Percentiles rank a stretch among this genome's conserved stretches.
Evolutionary conservation across 2,329 filamentous ascomycete genomes (phyloP).

Genomic region (Aspergillus phoenicis): DNA sequence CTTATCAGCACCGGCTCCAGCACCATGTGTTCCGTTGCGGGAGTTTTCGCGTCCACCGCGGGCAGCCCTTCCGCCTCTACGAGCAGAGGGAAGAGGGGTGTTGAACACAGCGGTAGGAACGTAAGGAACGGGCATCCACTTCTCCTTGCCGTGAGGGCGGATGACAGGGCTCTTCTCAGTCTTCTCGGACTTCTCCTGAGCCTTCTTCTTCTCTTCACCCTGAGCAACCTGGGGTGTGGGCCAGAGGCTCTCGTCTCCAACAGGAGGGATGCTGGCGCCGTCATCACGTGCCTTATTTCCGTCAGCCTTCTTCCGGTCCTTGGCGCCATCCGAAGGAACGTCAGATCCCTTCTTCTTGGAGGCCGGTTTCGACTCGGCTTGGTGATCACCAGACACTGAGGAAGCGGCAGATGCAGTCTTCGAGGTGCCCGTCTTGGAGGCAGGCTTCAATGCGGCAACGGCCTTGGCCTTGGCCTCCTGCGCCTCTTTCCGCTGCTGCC

Average conservation of each 20-base stretch:
- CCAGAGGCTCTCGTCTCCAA: conserved; percentile 79
- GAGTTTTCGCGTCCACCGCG: conserved; percentile 58
- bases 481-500: conserved; percentile 76
- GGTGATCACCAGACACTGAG: conserved; percentile 38
- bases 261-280: conserved; percentile 59
- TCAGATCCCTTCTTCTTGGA: conserved; percentile 46
- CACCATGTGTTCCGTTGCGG: conserved; percentile 47
- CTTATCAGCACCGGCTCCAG: conserved; percentile 39
- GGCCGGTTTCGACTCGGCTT: conserved; percentile 45
- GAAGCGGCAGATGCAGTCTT: conserved; percentile 30
- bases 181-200: conserved; percentile 61
- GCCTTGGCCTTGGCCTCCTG: conserved; percentile 55
- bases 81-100: conserved; percentile 66
- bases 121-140: conserved; percentile 82
- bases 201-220: conserved; percentile 75
- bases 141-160: conserved; percentile 69
- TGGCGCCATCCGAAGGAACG: conserved; percentile 31
- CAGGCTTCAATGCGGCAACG: conserved; percentile 29
- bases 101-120: conserved; percentile 84
- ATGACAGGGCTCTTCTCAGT: conserved; percentile 60
- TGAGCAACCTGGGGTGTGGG: conserved; percentile 83
- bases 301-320: conserved; percentile 41
- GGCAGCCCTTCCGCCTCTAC: conserved; percentile 58
- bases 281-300: conserved; percentile 48
- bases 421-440: conserved; percentile 25